Conservation (phyloP, 2,329 filamentous ascomycete genomes). For the Reticulascus tulasneorum region DNA sequence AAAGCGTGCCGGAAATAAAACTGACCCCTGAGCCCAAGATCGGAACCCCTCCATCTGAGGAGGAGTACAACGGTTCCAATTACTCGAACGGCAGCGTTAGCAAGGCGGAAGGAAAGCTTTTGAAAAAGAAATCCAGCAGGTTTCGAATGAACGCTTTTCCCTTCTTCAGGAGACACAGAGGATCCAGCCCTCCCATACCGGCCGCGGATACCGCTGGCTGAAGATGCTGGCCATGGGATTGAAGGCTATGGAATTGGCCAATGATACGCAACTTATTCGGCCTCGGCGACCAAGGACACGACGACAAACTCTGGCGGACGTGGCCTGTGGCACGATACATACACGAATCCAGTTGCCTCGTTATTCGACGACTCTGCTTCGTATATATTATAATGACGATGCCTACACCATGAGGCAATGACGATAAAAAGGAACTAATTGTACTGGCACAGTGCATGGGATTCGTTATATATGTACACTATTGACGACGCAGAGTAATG, state of each 20-base stretch:
- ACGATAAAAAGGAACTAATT: conserved; percentile 7
- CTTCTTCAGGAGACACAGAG: conserved; percentile 50
- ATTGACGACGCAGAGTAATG: conserved; percentile 13
- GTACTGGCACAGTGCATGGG: conserved; percentile 10
- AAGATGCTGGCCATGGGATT: background rate
- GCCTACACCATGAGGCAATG: no score
- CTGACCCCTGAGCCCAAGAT: conserved; percentile 15
- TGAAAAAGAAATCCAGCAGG: conserved; percentile 60
- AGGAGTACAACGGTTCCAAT: conserved; percentile 13
- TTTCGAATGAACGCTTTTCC: conserved; percentile 60
- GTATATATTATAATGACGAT: no score
- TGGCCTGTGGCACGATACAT: no score
- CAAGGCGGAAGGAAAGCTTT: conserved; percentile 42
- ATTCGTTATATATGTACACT: conserved; percentile 14
- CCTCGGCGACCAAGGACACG: no score
- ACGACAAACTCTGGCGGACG: no score
- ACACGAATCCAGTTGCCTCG: no score
- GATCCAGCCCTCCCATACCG: conserved; percentile 28
- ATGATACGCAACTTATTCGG: no score
- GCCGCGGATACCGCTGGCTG: conserved; percentile 23
- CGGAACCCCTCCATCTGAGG: conserved; percentile 7
- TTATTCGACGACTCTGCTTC: no score
- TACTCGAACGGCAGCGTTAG: conserved; percentile 38
- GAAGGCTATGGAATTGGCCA: no score
- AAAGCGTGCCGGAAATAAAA: conserved; percentile 36